Percentiles rank a stretch among this genome's conserved stretches.
phyloP scores from a whole-genome alignment of 2,329 filamentous ascomycete genomes.

The Curvularia verruculosa region DNA sequence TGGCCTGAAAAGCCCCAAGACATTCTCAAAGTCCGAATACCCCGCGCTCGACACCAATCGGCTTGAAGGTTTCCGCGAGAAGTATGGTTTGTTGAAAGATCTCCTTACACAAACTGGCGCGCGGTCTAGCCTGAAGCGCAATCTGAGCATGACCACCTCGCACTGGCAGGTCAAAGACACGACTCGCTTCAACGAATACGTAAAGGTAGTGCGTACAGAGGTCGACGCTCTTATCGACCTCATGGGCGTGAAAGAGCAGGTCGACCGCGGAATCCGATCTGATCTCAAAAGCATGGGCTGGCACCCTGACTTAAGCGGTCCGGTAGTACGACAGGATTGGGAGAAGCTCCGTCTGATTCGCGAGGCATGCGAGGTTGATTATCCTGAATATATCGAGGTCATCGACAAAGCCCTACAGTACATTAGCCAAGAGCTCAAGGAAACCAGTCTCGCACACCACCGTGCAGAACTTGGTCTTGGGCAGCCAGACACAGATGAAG shows the following conservation, averaged over 20 bases:
- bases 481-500: conserved; percentile 6
- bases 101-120: conserved; percentile 41
- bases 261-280: conserved; percentile 53
- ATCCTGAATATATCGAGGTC: conserved; percentile 54
- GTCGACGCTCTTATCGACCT: conserved; percentile 54
- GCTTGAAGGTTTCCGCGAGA: conserved; percentile 55
- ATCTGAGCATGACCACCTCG: conserved; percentile 43
- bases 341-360: conserved; percentile 53
- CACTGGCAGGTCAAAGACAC: conserved; percentile 53
- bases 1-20: conserved; percentile 53
- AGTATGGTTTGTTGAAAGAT: conserved; percentile 52
- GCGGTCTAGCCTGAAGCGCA: conserved; percentile 43
- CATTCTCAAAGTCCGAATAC: conserved; percentile 45
- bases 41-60: conserved; percentile 53
- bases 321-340: conserved; percentile 42
- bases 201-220: conserved; percentile 50
- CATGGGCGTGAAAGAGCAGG: conserved; percentile 52
- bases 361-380: conserved; percentile 52
- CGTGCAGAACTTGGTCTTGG: conserved; percentile 27
- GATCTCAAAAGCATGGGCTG: conserved; percentile 57
- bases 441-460: conserved; percentile 27
- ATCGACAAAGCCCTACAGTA: conserved; percentile 53
- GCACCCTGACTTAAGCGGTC: conserved; percentile 53
- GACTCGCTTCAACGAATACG: conserved; percentile 50
- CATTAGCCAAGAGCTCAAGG: conserved; percentile 47